Percentiles rank a stretch among this genome's conserved stretches.
Conservation (phyloP, 768 basidiomycete species). For the Astraeus odoratus region DNA sequence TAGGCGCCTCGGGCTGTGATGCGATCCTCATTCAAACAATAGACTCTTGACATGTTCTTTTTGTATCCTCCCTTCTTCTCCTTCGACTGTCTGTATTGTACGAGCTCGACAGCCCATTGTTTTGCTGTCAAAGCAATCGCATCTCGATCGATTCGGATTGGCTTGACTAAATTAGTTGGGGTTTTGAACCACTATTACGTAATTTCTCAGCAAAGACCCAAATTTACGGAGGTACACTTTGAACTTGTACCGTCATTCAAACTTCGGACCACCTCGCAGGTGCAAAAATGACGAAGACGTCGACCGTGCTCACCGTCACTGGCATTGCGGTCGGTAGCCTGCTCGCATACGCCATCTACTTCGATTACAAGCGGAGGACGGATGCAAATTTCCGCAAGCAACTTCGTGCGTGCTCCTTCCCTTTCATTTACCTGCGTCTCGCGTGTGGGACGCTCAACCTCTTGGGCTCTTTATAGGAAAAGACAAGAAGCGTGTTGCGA, state of each 20-base stretch:
- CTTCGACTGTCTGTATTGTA: not conserved
- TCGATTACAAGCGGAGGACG: constrained; percentile 90
- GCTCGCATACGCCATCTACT: constrained; percentile 84
- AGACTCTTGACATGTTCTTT: not conserved
- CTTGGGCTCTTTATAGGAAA: constrained; percentile 49
- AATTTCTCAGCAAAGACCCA: not conserved
- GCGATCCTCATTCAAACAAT: not conserved
- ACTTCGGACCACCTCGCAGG: not conserved
- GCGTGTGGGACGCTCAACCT: not conserved
- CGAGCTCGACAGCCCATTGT: not conserved
- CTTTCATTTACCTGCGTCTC: not conserved
- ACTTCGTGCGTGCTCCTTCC: constrained; percentile 54
- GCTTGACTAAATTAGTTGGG: not conserved
- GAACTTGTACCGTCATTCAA: not conserved
- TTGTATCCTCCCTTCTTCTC: too few relatives aligned
- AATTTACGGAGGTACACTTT: not conserved
- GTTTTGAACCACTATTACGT: not conserved
- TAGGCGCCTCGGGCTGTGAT: not conserved
- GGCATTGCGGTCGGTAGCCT: constrained; percentile 45
- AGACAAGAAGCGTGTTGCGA: constrained; percentile 85
- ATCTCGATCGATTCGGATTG: not conserved
- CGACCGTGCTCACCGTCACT: constrained; percentile 35
- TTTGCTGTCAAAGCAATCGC: not conserved
- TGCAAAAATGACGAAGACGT: constrained; percentile 25
- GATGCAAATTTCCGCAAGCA: constrained; percentile 83